Evolutionary conservation across 1,284 basidiomycete genomes (phyloP).

Genomic region (Boletus mariae): DNA sequence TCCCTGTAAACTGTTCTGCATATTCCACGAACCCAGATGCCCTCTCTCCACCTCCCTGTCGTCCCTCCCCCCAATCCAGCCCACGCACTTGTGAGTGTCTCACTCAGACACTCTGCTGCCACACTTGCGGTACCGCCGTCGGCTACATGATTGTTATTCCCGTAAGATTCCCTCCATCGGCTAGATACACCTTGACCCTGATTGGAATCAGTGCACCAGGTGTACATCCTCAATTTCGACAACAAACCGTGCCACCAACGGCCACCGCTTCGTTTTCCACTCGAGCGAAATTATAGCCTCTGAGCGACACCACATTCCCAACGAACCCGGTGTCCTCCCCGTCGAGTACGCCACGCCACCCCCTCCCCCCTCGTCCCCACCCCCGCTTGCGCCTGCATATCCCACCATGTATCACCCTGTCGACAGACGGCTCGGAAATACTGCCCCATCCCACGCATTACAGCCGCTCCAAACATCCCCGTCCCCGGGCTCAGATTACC

Average conservation of each 20-base stretch:
- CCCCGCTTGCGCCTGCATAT: conserved; percentile 24
- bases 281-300: conserved; percentile 69
- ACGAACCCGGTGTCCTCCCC: conserved; percentile 66
- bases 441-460: conserved; percentile 6
- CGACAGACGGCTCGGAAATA: conserved; percentile 13
- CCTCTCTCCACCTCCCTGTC: conserved; percentile 37
- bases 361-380: conserved; percentile 27
- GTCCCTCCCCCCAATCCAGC: conserved; percentile 25
- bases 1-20: conserved; percentile 73
- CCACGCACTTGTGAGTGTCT: conserved; percentile 65
- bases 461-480: conserved; percentile 17
- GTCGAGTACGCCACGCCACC: conserved; percentile 36
- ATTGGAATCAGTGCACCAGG: conserved; percentile 48
- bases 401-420: conserved; percentile 14
- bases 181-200: conserved; percentile 13
- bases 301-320: conserved; percentile 66
- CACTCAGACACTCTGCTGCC: conserved; percentile 76
- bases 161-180: conserved; percentile 34
- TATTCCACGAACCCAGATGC: conserved; percentile 47
- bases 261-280: conserved; percentile 87
- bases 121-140: conserved; percentile 71
- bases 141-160: conserved; percentile 77
- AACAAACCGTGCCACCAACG: conserved; percentile 71
- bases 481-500: conserved; percentile 34
- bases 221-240: conserved; percentile 68